These are phyloP conservation scores for Yamadazyma taylorii DNA, from an alignment of 1,139 yeast genomes.

Conservation along the genomic window DNA sequence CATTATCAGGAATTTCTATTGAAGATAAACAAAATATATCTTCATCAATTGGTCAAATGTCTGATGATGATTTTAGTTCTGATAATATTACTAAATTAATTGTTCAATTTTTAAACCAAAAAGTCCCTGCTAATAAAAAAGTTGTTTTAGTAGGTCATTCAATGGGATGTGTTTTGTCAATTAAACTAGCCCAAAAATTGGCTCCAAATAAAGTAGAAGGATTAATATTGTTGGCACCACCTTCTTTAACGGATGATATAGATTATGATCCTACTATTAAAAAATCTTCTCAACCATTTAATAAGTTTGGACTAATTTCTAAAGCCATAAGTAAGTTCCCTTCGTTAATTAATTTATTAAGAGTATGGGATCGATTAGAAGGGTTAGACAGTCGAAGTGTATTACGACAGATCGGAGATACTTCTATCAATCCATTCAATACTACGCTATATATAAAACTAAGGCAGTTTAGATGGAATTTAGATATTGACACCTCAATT, in stretches of 20 bases:
- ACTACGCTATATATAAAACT: constrained; percentile 44
- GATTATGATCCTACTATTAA: constrained; percentile 1
- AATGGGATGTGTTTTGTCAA: constrained; percentile 65
- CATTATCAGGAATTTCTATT: constrained; percentile 24
- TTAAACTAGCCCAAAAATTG: constrained; percentile 47
- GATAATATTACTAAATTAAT: constrained; percentile 50
- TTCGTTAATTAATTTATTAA: constrained; percentile 50
- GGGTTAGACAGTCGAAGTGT: constrained; percentile 64
- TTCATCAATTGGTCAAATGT: constrained; percentile 30
- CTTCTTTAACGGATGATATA: constrained; percentile 36
- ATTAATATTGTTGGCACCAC: constrained; percentile 54
- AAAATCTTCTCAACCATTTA: not conserved
- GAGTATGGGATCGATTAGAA: constrained; percentile 61
- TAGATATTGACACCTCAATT: constrained; percentile 58
- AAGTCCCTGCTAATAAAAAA: constrained; percentile 43
- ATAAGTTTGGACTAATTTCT: not conserved
- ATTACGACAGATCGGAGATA: constrained; percentile 39
- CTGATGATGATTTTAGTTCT: constrained; percentile 46
- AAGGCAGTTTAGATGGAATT: constrained; percentile 69
- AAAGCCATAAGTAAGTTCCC: constrained; percentile 43
- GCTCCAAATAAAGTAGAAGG: constrained; percentile 45
- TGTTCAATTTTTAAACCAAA: constrained; percentile 37
- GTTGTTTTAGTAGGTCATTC: constrained; percentile 72
- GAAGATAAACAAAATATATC: constrained; percentile 32
- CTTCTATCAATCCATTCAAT: constrained; percentile 30